These are phyloP conservation scores for Psilocybe mexicana DNA, from an alignment of 1,284 basidiomycete genomes.

Conservation along the genomic window DNA sequence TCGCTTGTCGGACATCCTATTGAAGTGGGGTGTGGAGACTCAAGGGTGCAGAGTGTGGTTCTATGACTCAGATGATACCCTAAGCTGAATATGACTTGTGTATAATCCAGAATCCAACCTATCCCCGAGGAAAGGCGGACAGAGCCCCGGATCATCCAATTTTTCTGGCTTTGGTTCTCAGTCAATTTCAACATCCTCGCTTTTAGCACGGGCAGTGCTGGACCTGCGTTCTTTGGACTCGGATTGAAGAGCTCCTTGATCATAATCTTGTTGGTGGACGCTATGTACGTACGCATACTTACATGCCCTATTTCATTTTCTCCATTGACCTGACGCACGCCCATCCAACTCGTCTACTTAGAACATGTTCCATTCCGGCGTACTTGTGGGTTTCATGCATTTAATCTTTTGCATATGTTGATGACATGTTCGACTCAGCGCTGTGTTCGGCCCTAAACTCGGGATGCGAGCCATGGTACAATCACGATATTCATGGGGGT, in stretches of 20 bases:
- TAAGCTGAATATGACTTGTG: neutral
- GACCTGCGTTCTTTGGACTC: slow-evolving; percentile 59
- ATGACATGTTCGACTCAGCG: slow-evolving; percentile 10
- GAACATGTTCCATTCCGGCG: slow-evolving; percentile 43
- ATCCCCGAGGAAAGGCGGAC: slow-evolving; percentile 45
- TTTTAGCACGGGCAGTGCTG: slow-evolving; percentile 55
- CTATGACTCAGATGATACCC: neutral
- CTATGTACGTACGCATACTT: slow-evolving; percentile 42
- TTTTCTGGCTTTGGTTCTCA: slow-evolving; percentile 70
- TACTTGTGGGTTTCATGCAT: slow-evolving; percentile 48
- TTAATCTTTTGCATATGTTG: neutral
- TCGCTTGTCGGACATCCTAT: slow-evolving; percentile 17
- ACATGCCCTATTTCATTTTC: neutral
- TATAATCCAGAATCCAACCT: slow-evolving; percentile 49
- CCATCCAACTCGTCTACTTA: slow-evolving; percentile 4
- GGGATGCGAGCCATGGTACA: slow-evolving; percentile 40
- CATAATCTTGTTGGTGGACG: slow-evolving; percentile 53
- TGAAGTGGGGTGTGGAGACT: slow-evolving; percentile 35
- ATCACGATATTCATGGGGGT: slow-evolving; percentile 40
- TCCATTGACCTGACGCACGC: too few relatives aligned
- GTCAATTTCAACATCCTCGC: slow-evolving; percentile 61
- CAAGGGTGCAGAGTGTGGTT: slow-evolving; percentile 32
- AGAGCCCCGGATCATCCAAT: slow-evolving; percentile 57
- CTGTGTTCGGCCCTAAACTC: slow-evolving; percentile 36
- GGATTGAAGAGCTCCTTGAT: slow-evolving; percentile 54